A percentile compares a stretch with the other conserved stretches of the same genome.
Evolutionary conservation across 139 green algal genomes (phyloP).

Genomic region (Chlorella sp.): DNA sequence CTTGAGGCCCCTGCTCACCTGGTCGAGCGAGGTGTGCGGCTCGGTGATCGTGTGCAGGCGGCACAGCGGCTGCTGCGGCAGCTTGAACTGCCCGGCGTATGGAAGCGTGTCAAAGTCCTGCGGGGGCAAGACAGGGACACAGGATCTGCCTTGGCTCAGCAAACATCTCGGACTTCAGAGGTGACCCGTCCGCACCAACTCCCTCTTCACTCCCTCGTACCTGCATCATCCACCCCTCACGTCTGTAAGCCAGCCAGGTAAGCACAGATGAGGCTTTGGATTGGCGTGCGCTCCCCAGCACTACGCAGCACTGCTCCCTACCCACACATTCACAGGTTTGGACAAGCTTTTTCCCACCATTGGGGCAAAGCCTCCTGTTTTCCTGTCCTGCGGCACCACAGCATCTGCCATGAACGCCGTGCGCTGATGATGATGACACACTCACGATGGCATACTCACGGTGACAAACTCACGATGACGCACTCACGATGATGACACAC

Average conservation of each 20-base stretch:
- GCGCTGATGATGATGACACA: background rate
- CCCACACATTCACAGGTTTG: no score
- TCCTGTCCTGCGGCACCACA: no score
- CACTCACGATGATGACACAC: background rate
- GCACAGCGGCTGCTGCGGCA: slow-evolving; percentile 70
- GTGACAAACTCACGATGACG: background rate
- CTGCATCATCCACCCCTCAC: background rate
- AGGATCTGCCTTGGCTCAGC: background rate
- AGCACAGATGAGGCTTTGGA: background rate
- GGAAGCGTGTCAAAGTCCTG: slow-evolving; percentile 43
- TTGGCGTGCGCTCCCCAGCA: background rate
- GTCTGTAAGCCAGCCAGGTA: background rate
- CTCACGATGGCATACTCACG: background rate
- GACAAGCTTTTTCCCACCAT: no score
- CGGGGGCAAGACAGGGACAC: background rate
- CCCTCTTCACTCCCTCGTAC: background rate
- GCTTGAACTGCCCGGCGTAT: slow-evolving; percentile 17
- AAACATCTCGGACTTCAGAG: background rate
- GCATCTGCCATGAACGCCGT: no score
- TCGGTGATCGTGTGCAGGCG: slow-evolving; percentile 25
- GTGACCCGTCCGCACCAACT: background rate
- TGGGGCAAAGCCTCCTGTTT: no score
- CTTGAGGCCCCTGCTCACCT: no score
- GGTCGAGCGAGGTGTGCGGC: background rate
- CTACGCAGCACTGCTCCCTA: no score